Evolutionary conservation across 495 filamentous ascomycete species (phyloP).

Genomic region (Penicillium lividum): DNA sequence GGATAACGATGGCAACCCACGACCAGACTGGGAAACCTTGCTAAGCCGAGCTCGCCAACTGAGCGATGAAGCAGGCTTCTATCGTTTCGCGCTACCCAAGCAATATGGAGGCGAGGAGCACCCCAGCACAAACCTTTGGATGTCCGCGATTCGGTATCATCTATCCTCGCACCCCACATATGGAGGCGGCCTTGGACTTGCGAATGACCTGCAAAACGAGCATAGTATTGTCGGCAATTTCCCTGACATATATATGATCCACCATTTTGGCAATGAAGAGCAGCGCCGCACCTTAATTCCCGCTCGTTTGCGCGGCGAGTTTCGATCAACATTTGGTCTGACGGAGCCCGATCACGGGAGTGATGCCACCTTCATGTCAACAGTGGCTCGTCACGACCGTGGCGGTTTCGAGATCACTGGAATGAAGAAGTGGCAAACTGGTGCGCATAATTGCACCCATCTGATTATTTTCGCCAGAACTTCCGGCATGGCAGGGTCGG

Average conservation of each 20-base stretch:
- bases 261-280: slow-evolving; percentile 51
- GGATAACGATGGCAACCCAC: slow-evolving; percentile 53
- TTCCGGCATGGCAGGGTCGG: slow-evolving; percentile 43
- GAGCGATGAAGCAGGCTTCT: slow-evolving; percentile 58
- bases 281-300: slow-evolving; percentile 53
- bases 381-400: slow-evolving; percentile 38
- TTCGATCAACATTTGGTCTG: slow-evolving; percentile 57
- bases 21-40: slow-evolving; percentile 56
- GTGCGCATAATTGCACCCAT: slow-evolving; percentile 58
- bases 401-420: slow-evolving; percentile 55
- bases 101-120: slow-evolving; percentile 54
- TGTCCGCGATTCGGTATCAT: slow-evolving; percentile 60
- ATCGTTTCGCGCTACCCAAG: slow-evolving; percentile 53
- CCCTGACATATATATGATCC: slow-evolving; percentile 58
- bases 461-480: slow-evolving; percentile 61
- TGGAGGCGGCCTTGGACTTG: slow-evolving; percentile 52
- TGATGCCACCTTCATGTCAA: slow-evolving; percentile 60
- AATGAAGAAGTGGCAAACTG: slow-evolving; percentile 63
- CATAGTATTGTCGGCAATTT: slow-evolving; percentile 61
- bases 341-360: slow-evolving; percentile 62
- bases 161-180: slow-evolving; percentile 48
- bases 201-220: slow-evolving; percentile 64
- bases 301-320: slow-evolving; percentile 47
- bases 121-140: slow-evolving; percentile 44
- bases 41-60: slow-evolving; percentile 41